Percentiles rank a stretch among this genome's conserved stretches.
These are phyloP conservation scores for Boletellus ananiceps DNA, from an alignment of 768 basidiomycete genomes.

Conservation along the genomic window DNA sequence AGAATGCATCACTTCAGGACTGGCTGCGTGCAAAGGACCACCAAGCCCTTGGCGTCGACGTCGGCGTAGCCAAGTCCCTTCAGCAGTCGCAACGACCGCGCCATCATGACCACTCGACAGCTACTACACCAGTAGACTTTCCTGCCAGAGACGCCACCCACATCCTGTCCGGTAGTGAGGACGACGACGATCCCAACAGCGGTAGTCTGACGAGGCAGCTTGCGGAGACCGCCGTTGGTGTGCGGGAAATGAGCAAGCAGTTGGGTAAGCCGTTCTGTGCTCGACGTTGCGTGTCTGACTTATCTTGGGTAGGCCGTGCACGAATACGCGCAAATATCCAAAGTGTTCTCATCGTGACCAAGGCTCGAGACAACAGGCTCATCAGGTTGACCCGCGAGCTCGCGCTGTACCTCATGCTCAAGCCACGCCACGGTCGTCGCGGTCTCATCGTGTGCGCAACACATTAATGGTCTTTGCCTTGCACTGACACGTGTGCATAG, in stretches of 20 bases:
- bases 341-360: constrained; percentile 91
- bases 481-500: constrained; percentile 36
- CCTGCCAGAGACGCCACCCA: constrained; percentile 15
- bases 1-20: constrained; percentile 70
- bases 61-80: constrained; percentile 50
- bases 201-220: constrained; percentile 85
- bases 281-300: constrained; percentile 5
- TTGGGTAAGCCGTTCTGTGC: constrained; percentile 57
- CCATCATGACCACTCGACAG: constrained; percentile 4
- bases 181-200: constrained; percentile 67
- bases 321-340: constrained; percentile 90
- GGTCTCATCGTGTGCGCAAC: constrained; percentile 79
- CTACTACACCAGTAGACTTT: constrained; percentile 15
- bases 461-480: constrained; percentile 13
- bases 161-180: constrained; percentile 32
- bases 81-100: constrained; percentile 26
- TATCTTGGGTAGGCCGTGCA: constrained; percentile 67
- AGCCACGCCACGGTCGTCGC: constrained; percentile 59
- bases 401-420: constrained; percentile 93
- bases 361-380: constrained; percentile 93
- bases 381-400: constrained; percentile 93
- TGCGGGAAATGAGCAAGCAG: constrained; percentile 98
- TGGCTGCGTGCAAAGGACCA: constrained; percentile 50
- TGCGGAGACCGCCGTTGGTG: constrained; percentile 95
- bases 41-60: constrained; percentile 30